These are phyloP conservation scores for Naganishia onofrii DNA, from an alignment of 768 basidiomycete species.

Conservation along the genomic window DNA sequence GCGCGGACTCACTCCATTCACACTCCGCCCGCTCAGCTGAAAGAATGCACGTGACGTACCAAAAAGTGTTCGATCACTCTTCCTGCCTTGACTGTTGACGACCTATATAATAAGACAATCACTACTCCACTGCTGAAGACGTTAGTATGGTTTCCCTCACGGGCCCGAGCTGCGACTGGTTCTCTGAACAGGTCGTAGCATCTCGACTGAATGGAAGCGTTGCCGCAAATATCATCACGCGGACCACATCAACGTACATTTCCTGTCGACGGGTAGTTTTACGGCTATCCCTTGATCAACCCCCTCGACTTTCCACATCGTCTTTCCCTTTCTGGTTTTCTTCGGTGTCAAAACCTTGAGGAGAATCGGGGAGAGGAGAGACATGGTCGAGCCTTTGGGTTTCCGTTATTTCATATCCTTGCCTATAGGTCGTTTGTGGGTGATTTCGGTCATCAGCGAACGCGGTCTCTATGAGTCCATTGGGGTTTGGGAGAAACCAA, in stretches of 20 bases:
- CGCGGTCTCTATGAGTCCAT: conserved; percentile 30
- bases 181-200: conserved; percentile 25
- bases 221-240: conserved; percentile 11
- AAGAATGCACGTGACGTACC: background rate
- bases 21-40: background rate
- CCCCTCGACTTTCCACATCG: conserved; percentile 28
- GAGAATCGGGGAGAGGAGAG: conserved; percentile 9
- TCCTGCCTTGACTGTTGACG: too few relatives aligned
- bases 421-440: conserved; percentile 17
- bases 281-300: conserved; percentile 34
- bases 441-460: background rate
- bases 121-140: background rate
- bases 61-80: conserved; percentile 22
- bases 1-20: background rate
- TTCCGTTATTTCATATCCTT: conserved; percentile 38
- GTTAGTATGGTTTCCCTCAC: conserved; percentile 18
- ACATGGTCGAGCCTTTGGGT: conserved; percentile 29
- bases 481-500: conserved; percentile 37
- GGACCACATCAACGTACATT: conserved; percentile 31
- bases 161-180: conserved; percentile 30
- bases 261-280: conserved; percentile 34
- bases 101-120: background rate
- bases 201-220: conserved; percentile 34
- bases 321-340: conserved; percentile 13
- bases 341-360: conserved; percentile 24